phyloP scores from a whole-genome alignment of 306 rosid species.

The Glycine soja region DNA sequence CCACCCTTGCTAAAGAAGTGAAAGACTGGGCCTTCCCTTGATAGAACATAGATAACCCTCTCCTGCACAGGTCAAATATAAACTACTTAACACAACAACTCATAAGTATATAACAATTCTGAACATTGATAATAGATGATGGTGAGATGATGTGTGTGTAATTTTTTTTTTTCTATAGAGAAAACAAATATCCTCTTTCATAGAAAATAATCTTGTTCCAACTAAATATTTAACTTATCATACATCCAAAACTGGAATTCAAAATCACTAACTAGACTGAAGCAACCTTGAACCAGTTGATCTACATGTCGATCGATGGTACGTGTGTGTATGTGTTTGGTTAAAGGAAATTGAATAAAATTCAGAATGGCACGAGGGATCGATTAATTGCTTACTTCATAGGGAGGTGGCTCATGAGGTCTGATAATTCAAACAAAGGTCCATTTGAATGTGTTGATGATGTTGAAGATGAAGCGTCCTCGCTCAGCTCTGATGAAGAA shows the following conservation, averaged over 20 bases:
- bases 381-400: constrained; percentile 69
- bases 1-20: constrained; percentile 69
- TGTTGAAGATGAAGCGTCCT: constrained; percentile 75
- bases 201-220: not conserved
- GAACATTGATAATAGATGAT: not conserved
- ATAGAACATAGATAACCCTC: constrained; percentile 82
- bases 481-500: constrained; percentile 67
- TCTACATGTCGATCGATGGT: too few species aligned
- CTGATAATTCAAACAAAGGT: constrained; percentile 73
- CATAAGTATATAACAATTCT: not conserved
- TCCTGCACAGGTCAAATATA: constrained; percentile 60
- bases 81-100: constrained; percentile 32
- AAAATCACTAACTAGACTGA: too few species aligned
- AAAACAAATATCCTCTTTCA: not conserved
- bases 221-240: too few species aligned
- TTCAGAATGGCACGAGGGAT: not conserved
- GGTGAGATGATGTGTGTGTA: not conserved
- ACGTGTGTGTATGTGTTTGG: too few species aligned
- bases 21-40: constrained; percentile 86
- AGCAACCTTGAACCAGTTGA: too few species aligned
- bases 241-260: too few species aligned
- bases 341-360: not conserved
- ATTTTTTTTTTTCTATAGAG: not conserved
- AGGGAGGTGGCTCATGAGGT: constrained; percentile 85
- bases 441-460: constrained; percentile 66